Base-by-base conservation (phyloP, 192 early-diverging fungal species). In the Phycomyces blakesleeanus region DNA sequence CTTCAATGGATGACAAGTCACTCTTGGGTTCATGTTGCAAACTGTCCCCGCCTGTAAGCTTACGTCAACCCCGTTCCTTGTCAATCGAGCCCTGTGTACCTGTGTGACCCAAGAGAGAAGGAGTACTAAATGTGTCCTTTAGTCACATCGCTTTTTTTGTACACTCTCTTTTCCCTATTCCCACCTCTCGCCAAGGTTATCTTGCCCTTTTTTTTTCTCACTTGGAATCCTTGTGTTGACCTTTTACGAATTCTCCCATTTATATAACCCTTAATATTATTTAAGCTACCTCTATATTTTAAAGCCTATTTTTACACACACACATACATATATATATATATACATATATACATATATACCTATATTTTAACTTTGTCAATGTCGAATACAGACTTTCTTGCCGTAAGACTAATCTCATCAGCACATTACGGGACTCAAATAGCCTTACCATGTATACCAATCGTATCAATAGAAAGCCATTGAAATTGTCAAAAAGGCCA, bases 401-500 rank as follows among this genome's bases (percentile, higher is more conserved):
- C 51, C 11, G 64, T 66, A 66, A 66, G 55, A 27, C 21, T 20
- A 10, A 39, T 34, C 26, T 39, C 25, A 25, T 22, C 51, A 52
- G 16, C 54, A 29, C 12, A 29, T 55, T 55, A 27, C 18, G 18
- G 10, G 11, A 16, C 12, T 26, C 20, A 56, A 10, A 56, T 10
- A 47, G 56, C 21, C 16, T 21, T 12, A 40, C 24, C 27, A 38
- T 51, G 8, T 25, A 26, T 56, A 26, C 27, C 29, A 34, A 38
- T 20, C 1, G 16, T 16, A 44, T 26, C 18, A 25, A 59, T 49
- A 89, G 85, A 93, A 93, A 82, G 96, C 92, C 10, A 86, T 97
- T 40, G 93, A 94, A 42, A 90, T 96, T 29, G 91, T 93, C 38
- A 94, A 92, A 71, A 84, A 87, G 67, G 96, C 95, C 9, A 96